Conservation (phyloP, 2,329 filamentous ascomycete species). For the Albophoma yamanashiensis region DNA sequence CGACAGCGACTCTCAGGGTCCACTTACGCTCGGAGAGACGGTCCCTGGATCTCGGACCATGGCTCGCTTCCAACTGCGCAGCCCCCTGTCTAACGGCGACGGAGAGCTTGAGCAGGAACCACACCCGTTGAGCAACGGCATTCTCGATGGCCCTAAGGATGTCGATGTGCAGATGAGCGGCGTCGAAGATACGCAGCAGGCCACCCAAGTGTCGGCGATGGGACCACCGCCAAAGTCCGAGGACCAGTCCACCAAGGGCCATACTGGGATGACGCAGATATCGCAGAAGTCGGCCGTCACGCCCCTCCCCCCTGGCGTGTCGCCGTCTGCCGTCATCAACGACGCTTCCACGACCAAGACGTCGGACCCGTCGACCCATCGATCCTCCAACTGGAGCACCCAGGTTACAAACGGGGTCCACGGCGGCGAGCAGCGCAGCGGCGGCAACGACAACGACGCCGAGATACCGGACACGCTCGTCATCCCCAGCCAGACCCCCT, state of each 20-base stretch:
- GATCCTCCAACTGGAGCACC: constrained; percentile 56
- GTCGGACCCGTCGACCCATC: constrained; percentile 56
- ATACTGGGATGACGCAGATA: constrained; percentile 41
- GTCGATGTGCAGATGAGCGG: constrained; percentile 54
- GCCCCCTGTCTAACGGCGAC: constrained; percentile 49
- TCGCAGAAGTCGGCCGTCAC: constrained; percentile 56
- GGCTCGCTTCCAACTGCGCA: constrained; percentile 45
- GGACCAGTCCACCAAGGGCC: constrained; percentile 26
- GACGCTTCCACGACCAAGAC: constrained; percentile 94
- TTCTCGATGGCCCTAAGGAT: constrained; percentile 35
- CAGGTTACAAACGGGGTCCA: constrained; percentile 61
- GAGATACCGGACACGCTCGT: constrained; percentile 46
- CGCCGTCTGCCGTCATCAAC: constrained; percentile 55
- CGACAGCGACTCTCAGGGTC: constrained; percentile 43
- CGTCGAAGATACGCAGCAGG: constrained; percentile 34
- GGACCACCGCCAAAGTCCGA: constrained; percentile 32
- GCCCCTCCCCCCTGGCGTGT: constrained; percentile 44
- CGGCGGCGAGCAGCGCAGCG: constrained; percentile 30
- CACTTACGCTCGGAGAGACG: constrained; percentile 52
- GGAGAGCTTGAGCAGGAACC: constrained; percentile 22
- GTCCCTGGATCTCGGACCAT: constrained; percentile 44
- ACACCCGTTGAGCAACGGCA: constrained; percentile 43
- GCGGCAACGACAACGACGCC: constrained; percentile 20
- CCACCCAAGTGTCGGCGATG: constrained; percentile 37
- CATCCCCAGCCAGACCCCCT: constrained; percentile 32